Conservation (phyloP, 176 grass and related monocot species). For the Luzula sylvatica region DNA sequence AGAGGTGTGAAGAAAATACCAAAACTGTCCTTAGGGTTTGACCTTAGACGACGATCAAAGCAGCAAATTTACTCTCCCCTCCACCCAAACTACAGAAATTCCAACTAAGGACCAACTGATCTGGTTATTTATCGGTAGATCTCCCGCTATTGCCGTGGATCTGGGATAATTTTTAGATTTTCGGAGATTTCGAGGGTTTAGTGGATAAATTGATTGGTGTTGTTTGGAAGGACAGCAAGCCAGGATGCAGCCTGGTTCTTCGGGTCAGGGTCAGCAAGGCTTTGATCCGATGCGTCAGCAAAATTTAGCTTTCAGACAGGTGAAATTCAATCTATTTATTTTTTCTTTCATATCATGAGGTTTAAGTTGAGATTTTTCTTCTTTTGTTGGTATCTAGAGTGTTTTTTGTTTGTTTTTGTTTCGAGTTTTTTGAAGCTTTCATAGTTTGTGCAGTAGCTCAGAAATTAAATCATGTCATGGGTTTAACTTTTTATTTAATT, state of each 20-base stretch:
- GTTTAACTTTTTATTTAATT: neutral
- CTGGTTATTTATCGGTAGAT: slow-evolving; percentile 6
- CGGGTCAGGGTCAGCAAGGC: slow-evolving; percentile 32
- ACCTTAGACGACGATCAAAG: slow-evolving; percentile 3
- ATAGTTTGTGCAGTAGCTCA: neutral
- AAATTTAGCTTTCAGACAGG: slow-evolving; percentile 34
- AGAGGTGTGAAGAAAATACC: slow-evolving; percentile 4
- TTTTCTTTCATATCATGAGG: neutral
- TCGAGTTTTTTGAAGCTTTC: neutral
- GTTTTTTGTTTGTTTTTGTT: slow-evolving; percentile 5
- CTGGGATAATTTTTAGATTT: slow-evolving; percentile 12
- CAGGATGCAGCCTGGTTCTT: slow-evolving; percentile 16
- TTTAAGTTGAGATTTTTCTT: slow-evolving; percentile 1
- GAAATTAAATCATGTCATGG: neutral
- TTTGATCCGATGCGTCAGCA: slow-evolving; percentile 41
- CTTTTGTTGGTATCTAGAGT: slow-evolving; percentile 1
- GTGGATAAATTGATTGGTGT: neutral
- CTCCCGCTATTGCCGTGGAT: slow-evolving; percentile 18
- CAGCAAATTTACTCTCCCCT: slow-evolving; percentile 5
- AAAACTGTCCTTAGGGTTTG: slow-evolving; percentile 25
- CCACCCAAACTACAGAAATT: slow-evolving; percentile 2
- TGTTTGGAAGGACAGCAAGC: neutral
- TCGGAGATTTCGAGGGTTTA: slow-evolving; percentile 19
- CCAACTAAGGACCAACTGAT: slow-evolving; percentile 1
- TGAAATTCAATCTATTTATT: neutral